These are phyloP conservation scores for Lactarius pseudohatsudake DNA, from an alignment of 768 basidiomycete genomes.

Conservation along the genomic window DNA sequence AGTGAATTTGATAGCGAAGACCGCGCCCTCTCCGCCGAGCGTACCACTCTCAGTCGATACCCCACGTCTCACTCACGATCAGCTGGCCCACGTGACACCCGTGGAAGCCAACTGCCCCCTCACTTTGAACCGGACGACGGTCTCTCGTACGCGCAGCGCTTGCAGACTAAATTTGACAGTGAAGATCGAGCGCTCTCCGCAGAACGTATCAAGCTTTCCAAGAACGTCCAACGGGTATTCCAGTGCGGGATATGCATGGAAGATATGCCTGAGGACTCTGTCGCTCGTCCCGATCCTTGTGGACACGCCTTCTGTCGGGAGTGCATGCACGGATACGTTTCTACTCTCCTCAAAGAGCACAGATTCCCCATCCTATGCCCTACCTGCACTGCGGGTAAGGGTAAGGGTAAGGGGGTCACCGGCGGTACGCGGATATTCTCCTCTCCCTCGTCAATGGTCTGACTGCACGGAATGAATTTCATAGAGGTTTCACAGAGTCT, in stretches of 20 bases:
- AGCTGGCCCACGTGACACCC: background rate
- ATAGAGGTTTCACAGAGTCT: slow-evolving; percentile 43
- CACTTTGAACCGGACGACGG: slow-evolving; percentile 28
- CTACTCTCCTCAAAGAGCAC: slow-evolving; percentile 49
- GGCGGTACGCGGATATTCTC: slow-evolving; percentile 35
- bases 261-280: slow-evolving; percentile 41
- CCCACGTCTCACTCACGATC: background rate
- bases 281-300: slow-evolving; percentile 47
- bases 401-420: slow-evolving; percentile 30
- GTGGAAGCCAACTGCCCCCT: background rate
- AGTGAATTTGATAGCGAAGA: slow-evolving; percentile 44
- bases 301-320: slow-evolving; percentile 53
- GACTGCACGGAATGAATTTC: background rate
- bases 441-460: background rate
- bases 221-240: slow-evolving; percentile 39
- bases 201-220: slow-evolving; percentile 38
- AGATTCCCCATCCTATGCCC: slow-evolving; percentile 65
- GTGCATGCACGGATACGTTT: slow-evolving; percentile 48
- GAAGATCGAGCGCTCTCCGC: slow-evolving; percentile 42
- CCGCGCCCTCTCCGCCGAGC: slow-evolving; percentile 38
- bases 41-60: background rate
- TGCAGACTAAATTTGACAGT: slow-evolving; percentile 42
- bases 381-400: slow-evolving; percentile 42
- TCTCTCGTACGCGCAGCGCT: slow-evolving; percentile 32
- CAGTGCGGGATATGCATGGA: slow-evolving; percentile 61